Conservation (phyloP, 495 filamentous ascomycete species). For the Tuber calosporum region DNA sequence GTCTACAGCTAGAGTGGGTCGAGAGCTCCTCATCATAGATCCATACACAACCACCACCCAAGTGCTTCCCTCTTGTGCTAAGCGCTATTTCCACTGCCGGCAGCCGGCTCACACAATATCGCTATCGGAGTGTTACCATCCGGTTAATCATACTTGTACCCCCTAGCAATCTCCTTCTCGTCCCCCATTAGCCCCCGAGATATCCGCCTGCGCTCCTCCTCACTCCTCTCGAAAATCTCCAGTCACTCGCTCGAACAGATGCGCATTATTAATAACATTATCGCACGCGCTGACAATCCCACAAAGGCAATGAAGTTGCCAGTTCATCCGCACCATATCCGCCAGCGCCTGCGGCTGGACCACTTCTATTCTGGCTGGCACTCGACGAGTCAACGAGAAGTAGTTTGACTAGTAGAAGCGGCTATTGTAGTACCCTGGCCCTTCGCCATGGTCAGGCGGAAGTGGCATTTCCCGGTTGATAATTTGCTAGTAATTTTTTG, state of each 20-base stretch:
- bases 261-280: background rate
- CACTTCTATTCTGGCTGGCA: background rate
- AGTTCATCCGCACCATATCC: background rate
- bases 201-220: background rate
- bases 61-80: too few relatives aligned
- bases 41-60: too few relatives aligned
- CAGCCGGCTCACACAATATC: too few relatives aligned
- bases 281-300: background rate
- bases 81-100: too few relatives aligned
- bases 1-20: too few relatives aligned
- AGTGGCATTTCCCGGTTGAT: conserved; percentile 9
- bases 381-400: background rate
- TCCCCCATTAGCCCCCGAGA: background rate
- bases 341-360: background rate
- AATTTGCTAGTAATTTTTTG: background rate
- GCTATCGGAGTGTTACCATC: too few relatives aligned
- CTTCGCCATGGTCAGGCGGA: background rate
- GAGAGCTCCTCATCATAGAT: too few relatives aligned
- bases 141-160: too few relatives aligned
- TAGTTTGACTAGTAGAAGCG: background rate
- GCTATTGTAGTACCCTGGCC: conserved; percentile 4
- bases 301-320: background rate
- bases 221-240: background rate
- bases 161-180: background rate
- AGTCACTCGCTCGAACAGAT: background rate